A percentile compares a stretch with the other conserved stretches of the same genome.
phyloP scores from a whole-genome alignment of 768 basidiomycete genomes.

The Mycena pura region DNA sequence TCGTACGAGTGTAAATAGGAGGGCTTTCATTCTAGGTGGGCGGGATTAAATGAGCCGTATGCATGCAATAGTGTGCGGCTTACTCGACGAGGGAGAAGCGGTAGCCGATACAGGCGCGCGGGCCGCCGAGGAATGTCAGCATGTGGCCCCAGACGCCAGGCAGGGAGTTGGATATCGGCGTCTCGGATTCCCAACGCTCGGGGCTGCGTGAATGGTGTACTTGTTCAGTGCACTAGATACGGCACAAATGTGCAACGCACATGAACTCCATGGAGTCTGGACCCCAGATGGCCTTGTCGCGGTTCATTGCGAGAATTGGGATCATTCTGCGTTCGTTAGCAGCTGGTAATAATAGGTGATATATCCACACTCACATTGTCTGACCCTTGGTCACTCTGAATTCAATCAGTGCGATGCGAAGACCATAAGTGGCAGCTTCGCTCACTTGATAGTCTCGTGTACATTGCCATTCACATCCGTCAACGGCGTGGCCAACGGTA shows the following conservation, averaged over 20 bases:
- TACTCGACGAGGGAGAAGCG: conserved; percentile 58
- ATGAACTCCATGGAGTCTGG: conserved; percentile 56
- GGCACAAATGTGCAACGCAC: conserved; percentile 35
- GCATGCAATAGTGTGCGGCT: conserved; percentile 24
- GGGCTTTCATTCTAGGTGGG: conserved; percentile 43
- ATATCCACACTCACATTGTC: conserved; percentile 22
- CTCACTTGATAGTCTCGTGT: conserved; percentile 39
- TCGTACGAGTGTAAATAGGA: conserved; percentile 58
- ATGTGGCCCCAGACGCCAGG: conserved; percentile 57
- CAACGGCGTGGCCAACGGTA: conserved; percentile 46
- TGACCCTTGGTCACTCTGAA: conserved; percentile 27
- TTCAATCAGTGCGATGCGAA: conserved; percentile 37
- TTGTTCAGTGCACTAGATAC: conserved; percentile 5
- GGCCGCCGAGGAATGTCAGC: conserved; percentile 57
- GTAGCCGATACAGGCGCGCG: conserved; percentile 58
- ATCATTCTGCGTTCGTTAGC: conserved; percentile 32
- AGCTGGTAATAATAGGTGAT: conserved; percentile 23
- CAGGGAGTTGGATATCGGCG: conserved; percentile 40
- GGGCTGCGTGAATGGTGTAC: conserved; percentile 41
- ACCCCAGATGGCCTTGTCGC: conserved; percentile 54
- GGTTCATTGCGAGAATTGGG: conserved; percentile 51
- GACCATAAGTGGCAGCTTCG: conserved; percentile 26
- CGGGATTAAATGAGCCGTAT: not conserved
- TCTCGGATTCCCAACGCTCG: conserved; percentile 55
- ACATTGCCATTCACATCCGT: conserved; percentile 41